Evolutionary conservation across 371 early-diverging fungal species (phyloP).

Genomic region (Mucor velutinosus): DNA sequence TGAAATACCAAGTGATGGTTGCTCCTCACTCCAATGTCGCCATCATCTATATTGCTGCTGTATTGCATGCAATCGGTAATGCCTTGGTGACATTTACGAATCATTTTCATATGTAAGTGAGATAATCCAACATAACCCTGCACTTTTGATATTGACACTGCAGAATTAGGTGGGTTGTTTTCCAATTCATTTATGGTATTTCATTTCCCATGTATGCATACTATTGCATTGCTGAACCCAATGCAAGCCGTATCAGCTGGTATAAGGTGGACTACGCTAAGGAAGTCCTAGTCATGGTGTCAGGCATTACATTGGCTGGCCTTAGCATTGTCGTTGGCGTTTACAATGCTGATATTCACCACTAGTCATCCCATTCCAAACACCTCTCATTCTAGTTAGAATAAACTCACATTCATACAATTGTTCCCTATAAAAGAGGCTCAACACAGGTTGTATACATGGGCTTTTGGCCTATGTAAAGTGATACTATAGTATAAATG

Average conservation of each 20-base stretch:
- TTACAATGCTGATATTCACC: slow-evolving; percentile 11
- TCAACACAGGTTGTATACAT: too few species aligned
- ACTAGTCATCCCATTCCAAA: neutral
- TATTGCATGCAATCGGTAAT: slow-evolving; percentile 32
- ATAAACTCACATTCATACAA: too few species aligned
- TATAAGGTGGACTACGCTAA: slow-evolving; percentile 19
- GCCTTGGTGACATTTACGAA: slow-evolving; percentile 25
- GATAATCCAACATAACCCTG: neutral
- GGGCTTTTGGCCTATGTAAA: too few species aligned
- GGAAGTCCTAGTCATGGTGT: slow-evolving; percentile 13
- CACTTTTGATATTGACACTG: neutral
- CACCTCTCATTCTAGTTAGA: too few species aligned
- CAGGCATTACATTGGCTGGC: slow-evolving; percentile 9
- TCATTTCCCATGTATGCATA: slow-evolving; percentile 36
- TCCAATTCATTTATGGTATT: slow-evolving; percentile 32
- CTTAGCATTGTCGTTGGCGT: slow-evolving; percentile 16
- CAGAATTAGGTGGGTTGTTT: slow-evolving; percentile 28
- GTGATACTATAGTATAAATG: too few species aligned
- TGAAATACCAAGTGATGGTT: neutral
- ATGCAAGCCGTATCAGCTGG: slow-evolving; percentile 22
- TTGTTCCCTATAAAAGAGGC: too few species aligned
- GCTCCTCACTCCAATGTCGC: slow-evolving; percentile 21
- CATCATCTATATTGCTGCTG: slow-evolving; percentile 22
- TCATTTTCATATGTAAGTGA: slow-evolving; percentile 15
- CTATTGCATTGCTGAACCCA: slow-evolving; percentile 23